Evolutionary conservation across 805 yeast genomes (phyloP).

Genomic region (Candida ponderosae): DNA sequence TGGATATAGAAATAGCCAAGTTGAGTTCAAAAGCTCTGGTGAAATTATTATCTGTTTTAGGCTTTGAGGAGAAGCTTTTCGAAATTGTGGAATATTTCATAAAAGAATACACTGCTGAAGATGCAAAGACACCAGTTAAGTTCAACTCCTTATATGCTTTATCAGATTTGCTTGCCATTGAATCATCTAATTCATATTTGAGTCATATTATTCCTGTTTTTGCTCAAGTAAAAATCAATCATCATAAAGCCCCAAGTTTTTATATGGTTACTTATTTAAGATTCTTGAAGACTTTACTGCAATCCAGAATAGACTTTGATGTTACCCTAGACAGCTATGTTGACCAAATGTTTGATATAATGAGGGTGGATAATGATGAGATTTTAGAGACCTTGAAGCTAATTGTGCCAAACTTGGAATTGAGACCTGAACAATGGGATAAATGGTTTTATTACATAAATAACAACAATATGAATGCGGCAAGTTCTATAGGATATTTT

Average conservation of each 20-base stretch:
- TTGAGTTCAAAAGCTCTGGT: conserved; percentile 32
- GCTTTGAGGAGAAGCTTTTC: not conserved
- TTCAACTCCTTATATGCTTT: conserved; percentile 14
- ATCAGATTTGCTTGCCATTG: conserved; percentile 10
- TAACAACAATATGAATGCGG: conserved; percentile 29
- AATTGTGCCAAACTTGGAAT: conserved; percentile 8
- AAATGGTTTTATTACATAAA: conserved; percentile 31
- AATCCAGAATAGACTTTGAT: not conserved
- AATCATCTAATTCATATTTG: not conserved
- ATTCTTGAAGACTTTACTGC: conserved; percentile 10
- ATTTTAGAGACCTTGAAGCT: conserved; percentile 2
- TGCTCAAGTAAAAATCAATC: conserved; percentile 9
- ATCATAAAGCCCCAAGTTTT: conserved; percentile 15
- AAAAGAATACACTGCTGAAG: conserved; percentile 2
- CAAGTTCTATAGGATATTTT: conserved; percentile 27
- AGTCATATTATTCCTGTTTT: conserved; percentile 5
- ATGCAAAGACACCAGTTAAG: conserved; percentile 6
- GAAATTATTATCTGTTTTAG: conserved; percentile 4
- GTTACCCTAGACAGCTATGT: conserved; percentile 2
- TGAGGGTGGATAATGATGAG: conserved; percentile 11
- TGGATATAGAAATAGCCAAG: conserved; percentile 34
- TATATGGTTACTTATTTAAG: conserved; percentile 17
- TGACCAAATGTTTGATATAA: conserved; percentile 14
- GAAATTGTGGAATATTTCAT: conserved; percentile 1
- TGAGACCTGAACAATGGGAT: conserved; percentile 5